A percentile compares a stretch with the other conserved stretches of the same genome.
Evolutionary conservation across 768 basidiomycete genomes (phyloP).

Genomic region (Exsudoporus frostii): DNA sequence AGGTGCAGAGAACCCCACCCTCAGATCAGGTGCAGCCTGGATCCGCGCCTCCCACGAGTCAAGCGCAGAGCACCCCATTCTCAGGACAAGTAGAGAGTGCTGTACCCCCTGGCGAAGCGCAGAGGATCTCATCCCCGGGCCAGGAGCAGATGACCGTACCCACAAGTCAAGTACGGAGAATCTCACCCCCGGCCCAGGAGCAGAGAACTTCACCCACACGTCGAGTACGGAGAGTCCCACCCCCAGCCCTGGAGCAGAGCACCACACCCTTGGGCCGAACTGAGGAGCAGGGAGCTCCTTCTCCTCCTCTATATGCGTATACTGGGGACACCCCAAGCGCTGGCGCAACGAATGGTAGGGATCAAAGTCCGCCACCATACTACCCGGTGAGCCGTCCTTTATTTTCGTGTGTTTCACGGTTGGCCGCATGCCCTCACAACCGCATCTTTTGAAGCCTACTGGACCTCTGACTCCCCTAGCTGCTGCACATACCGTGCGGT

Average conservation of each 20-base stretch:
- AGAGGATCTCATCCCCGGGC: neutral
- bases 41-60: neutral
- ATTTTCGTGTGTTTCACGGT: too few species aligned
- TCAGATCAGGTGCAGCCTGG: neutral
- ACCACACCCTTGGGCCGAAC: neutral
- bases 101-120: too few species aligned
- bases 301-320: conserved; percentile 4
- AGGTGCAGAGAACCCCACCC: neutral
- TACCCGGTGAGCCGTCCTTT: conserved; percentile 18
- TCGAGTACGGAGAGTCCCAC: neutral
- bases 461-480: conserved; percentile 2
- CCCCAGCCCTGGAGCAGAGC: neutral
- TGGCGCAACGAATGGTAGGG: neutral
- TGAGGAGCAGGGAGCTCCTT: neutral
- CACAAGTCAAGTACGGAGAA: neutral
- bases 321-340: neutral
- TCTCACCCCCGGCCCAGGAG: neutral
- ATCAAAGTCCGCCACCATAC: conserved; percentile 23
- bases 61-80: neutral
- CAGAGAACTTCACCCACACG: neutral
- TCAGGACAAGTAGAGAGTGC: too few species aligned
- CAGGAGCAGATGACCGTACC: neutral
- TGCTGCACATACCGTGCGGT: conserved; percentile 3
- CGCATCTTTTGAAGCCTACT: neutral
- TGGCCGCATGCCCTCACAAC: neutral